Evolutionary conservation across 129 eudicot genomes (phyloP).

Genomic region (Tagetes erecta): DNA sequence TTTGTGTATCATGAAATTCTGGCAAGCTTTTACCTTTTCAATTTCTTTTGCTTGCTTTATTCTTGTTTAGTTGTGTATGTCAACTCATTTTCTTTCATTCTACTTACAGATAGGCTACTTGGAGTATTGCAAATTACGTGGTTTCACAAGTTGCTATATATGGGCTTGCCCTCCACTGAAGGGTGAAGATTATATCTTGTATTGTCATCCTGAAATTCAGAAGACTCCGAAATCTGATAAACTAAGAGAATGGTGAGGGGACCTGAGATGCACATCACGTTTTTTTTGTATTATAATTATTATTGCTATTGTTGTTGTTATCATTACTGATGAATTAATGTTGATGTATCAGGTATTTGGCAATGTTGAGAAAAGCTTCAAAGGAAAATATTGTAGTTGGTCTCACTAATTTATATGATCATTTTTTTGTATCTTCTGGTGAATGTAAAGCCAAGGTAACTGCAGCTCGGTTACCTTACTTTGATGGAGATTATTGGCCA

Average conservation of each 20-base stretch:
- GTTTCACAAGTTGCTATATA: conserved; percentile 96
- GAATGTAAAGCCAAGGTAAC: conserved; percentile 94
- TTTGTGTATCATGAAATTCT: conserved; percentile 97
- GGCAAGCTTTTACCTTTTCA: conserved; percentile 37
- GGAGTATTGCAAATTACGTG: conserved; percentile 85
- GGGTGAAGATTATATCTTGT: conserved; percentile 96
- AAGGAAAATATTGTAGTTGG: conserved; percentile 78
- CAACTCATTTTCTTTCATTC: conserved; percentile 5
- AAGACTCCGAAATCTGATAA: conserved; percentile 97
- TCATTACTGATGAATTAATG: conserved; percentile 11
- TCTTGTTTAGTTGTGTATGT: background rate
- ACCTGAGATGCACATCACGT: background rate
- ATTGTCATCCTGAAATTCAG: conserved; percentile 98
- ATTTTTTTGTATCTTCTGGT: conserved; percentile 71
- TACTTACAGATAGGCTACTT: conserved; percentile 77
- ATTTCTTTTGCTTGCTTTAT: conserved; percentile 3
- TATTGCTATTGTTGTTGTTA: background rate
- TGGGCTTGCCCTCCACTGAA: conserved; percentile 99
- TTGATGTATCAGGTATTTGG: conserved; percentile 63
- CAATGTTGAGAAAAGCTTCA: conserved; percentile 87
- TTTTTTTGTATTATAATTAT: background rate
- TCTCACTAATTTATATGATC: conserved; percentile 80
- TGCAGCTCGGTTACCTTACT: conserved; percentile 91
- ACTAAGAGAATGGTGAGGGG: conserved; percentile 84
- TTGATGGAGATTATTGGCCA: conserved; percentile 99